Conservation (phyloP, 2,329 filamentous ascomycete genomes). For the Fusarium burgessii region DNA sequence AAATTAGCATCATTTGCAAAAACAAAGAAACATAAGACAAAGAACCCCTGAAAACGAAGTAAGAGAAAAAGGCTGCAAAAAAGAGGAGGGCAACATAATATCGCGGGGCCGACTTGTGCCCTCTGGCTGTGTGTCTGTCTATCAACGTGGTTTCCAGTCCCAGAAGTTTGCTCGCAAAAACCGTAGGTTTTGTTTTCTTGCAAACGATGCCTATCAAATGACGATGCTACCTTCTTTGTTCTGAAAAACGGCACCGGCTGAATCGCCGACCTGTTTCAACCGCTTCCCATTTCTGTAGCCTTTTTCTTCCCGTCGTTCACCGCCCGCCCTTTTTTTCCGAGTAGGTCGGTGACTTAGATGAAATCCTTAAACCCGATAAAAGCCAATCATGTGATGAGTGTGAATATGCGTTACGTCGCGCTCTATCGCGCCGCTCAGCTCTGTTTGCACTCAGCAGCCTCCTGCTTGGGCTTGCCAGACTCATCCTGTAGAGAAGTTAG, state of each 20-base stretch:
- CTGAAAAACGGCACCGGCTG: conserved; percentile 45
- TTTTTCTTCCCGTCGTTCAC: conserved; percentile 44
- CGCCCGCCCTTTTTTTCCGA: conserved; percentile 37
- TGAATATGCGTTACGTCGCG: conserved; percentile 31
- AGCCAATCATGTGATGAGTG: conserved; percentile 45
- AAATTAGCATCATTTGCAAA: conserved; percentile 33
- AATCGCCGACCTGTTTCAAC: conserved; percentile 44
- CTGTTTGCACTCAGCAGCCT: conserved; percentile 96
- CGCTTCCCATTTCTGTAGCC: conserved; percentile 46
- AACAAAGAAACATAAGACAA: conserved; percentile 34
- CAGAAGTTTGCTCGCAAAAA: conserved; percentile 42
- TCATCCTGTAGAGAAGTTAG: conserved; percentile 72
- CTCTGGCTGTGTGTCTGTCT: conserved; percentile 49
- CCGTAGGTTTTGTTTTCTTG: conserved; percentile 36
- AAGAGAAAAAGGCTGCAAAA: conserved; percentile 41
- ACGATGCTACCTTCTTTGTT: conserved; percentile 43
- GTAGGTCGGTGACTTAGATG: conserved; percentile 41
- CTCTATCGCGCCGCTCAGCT: conserved; percentile 71
- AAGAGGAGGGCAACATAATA: conserved; percentile 43
- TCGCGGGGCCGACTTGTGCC: conserved; percentile 42
- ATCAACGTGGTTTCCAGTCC: conserved; percentile 45
- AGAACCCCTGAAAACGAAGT: conserved; percentile 39
- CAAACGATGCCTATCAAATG: conserved; percentile 47
- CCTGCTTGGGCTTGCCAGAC: conserved; percentile 90
- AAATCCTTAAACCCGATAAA: conserved; percentile 41